Conservation (phyloP, 2,329 filamentous ascomycete genomes). For the Diplodia sapinea region DNA sequence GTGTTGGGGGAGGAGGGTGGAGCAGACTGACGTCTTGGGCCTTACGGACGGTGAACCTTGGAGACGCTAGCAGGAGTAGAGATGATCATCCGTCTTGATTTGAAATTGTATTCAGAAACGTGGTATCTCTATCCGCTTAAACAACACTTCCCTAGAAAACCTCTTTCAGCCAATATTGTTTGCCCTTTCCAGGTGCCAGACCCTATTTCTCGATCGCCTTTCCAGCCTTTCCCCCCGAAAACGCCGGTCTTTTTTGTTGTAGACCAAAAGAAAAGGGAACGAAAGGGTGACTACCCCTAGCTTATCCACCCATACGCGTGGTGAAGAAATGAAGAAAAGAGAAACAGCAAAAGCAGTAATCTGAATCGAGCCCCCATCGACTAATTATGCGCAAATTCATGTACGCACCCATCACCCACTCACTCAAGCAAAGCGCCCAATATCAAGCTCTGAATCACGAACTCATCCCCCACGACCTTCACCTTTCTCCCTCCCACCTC, state of each 20-base stretch:
- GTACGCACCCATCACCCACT: neutral
- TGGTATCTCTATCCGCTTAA: neutral
- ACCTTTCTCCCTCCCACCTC: conserved; percentile 55
- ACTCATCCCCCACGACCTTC: conserved; percentile 78
- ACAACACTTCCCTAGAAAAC: neutral
- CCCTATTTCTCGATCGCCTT: neutral
- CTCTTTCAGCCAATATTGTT: neutral
- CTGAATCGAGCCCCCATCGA: neutral
- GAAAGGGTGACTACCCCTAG: neutral
- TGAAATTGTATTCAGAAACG: neutral
- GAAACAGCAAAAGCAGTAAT: neutral
- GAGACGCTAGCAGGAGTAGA: too few relatives aligned
- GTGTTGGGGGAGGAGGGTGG: neutral
- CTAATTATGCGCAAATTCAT: neutral
- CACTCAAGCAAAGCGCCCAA: conserved; percentile 74
- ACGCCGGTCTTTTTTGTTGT: neutral
- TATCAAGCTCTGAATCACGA: conserved; percentile 91
- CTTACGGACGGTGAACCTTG: neutral
- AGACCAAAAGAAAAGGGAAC: neutral
- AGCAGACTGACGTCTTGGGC: neutral
- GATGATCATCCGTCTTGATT: neutral
- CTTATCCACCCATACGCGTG: neutral
- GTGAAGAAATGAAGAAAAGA: neutral
- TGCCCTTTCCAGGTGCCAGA: neutral
- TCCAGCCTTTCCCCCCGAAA: neutral